Base-by-base conservation (phyloP, 345 rosid species). In the Aquilaria malaccensis region DNA sequence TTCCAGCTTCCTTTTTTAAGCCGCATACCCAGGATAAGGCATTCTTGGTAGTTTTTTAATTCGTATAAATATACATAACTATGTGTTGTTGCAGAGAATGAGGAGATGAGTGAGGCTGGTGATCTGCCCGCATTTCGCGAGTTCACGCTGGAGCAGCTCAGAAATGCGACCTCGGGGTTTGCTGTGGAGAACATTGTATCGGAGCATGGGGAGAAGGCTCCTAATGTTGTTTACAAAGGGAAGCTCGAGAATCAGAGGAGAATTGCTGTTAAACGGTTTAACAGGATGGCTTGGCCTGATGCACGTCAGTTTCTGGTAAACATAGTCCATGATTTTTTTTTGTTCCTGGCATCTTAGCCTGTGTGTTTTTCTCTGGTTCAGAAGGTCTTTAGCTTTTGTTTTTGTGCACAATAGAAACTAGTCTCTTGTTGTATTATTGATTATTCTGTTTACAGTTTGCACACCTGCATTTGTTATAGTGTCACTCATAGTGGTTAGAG, bases 131-230 rank as follows among this genome's bases (percentile, higher is more conserved):
- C 72, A 6, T 92, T 92, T 60, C 77, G 80, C 13, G 97, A 93
- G 63, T 93, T 82, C 74, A 77, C 91, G 1, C 75, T 93, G 30
- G 96, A 85, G 79, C 79, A 80, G 30, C 78, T 93, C 9, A 85
- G 80, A 76, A 83, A 77, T 69, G 98, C 97, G 0, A 89, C 98
- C 7, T 89, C 94, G 30, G 96, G 98, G 50, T 93, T 93, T 70
- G 85, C 97, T 0, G 77, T 76, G 12, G 96, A 87, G 73, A 93
- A 93, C 58, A 93, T 93, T 62, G 94, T 93, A 52, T 89, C 96
- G 37, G 98, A 93, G 63, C 97, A 89, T 71, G 97, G 97, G 14
- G 97, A 89, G 63, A 93, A 84, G 77, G 98, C 97, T 68, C 98
- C 97, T 14, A 93, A 93, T 69, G 90, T 89, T 72, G 97, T 93